These are phyloP conservation scores for Curvularia spicifera DNA, from an alignment of 2,329 filamentous ascomycete genomes.

Conservation along the genomic window DNA sequence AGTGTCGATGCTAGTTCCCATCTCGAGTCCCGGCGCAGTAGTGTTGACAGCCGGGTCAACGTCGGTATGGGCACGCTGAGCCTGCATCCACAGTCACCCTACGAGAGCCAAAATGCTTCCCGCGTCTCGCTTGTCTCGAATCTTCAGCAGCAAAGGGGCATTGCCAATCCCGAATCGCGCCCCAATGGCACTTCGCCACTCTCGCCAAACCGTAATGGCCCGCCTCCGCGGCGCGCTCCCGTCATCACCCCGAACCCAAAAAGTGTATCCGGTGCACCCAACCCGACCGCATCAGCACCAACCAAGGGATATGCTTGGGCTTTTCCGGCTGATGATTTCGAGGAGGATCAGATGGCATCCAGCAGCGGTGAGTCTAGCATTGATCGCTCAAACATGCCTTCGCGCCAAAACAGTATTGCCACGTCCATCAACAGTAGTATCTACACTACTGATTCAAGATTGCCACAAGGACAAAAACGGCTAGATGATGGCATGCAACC, in stretches of 20 bases:
- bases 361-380: constrained; percentile 57
- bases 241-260: constrained; percentile 73
- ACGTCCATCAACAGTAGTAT: constrained; percentile 82
- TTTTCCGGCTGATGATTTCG: constrained; percentile 73
- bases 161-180: constrained; percentile 46
- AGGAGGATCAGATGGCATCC: constrained; percentile 58
- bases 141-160: constrained; percentile 66
- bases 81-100: constrained; percentile 71
- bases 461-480: constrained; percentile 74
- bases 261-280: constrained; percentile 68
- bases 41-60: constrained; percentile 80
- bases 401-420: constrained; percentile 76
- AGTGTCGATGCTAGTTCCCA: constrained; percentile 60
- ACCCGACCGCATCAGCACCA: constrained; percentile 71
- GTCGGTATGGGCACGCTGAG: constrained; percentile 72
- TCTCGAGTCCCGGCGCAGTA: constrained; percentile 71
- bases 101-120: constrained; percentile 77
- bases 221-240: constrained; percentile 67
- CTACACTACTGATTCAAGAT: constrained; percentile 74
- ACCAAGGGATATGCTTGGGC: constrained; percentile 86
- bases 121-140: constrained; percentile 76
- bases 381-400: constrained; percentile 63
- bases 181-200: constrained; percentile 55
- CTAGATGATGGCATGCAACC: constrained; percentile 65
- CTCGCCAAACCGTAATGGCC: constrained; percentile 52